Evolutionary conservation across 1,284 basidiomycete species (phyloP), one percentile per base, ranked within the genome.

Genomic region (Fomitopsis palustris): DNA sequence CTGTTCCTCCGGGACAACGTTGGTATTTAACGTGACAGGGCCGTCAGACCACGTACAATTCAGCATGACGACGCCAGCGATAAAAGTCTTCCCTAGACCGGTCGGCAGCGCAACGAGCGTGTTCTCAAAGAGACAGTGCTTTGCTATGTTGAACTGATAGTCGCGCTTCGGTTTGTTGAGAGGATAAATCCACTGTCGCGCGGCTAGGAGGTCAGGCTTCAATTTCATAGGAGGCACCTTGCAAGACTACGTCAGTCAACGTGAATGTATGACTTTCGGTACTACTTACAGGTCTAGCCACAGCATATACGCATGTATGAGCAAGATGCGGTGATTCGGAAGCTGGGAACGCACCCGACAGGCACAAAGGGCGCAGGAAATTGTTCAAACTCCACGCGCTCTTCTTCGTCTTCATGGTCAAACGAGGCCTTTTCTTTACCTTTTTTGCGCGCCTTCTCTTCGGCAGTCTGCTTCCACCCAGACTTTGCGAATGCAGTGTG

Each of bases 41-140:
- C 10, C 41, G 43, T 19, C 61, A 35, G 29, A 25, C 45, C 41
- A 73, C 87, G 66, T 69, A 95, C 93, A 95, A 65, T 95, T 96
- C 10, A 95, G 76, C 93, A 99, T 98, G 21, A 99, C 86, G 0
- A 95, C 94, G 1, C 96, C 96, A 1, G 97, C 97, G 61, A 99
- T 92, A 69, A 99, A 99, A 0, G 97, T 99, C 78, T 99, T 99
- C 21, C 97, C 97, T 6, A 99, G 78, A 60, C 97, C 97, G 0
- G 97, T 99, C 0, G 97, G 97, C 12, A 99, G 78, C 0, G 95
- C 92, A 23, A 98, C 96, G 4, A 99, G 84, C 2, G 94, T 94
- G 69, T 99, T 99, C 54, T 98, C 92, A 67, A 92, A 95, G 31
- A 99, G 81, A 67, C 90, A 92, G 37, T 86, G 83, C 66, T 84